phyloP scores from a whole-genome alignment of 1,284 basidiomycete genomes.

The Malassezia restricta region DNA sequence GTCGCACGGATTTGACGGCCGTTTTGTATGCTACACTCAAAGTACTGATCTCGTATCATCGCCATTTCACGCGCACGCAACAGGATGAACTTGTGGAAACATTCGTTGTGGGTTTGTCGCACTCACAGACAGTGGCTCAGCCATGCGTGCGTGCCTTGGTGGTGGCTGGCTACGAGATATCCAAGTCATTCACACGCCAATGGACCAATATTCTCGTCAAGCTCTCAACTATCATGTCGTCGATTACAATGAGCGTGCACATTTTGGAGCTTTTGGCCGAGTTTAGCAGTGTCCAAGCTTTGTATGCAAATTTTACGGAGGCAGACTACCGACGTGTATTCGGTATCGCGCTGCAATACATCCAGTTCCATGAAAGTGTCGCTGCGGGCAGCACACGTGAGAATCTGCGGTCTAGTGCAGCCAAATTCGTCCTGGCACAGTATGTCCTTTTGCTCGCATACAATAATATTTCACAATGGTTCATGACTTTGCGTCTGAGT shows the following conservation, averaged over 20 bases:
- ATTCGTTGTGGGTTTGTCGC: constrained; percentile 63
- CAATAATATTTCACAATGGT: constrained; percentile 89
- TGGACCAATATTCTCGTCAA: constrained; percentile 68
- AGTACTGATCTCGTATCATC: constrained; percentile 75
- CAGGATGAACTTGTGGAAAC: constrained; percentile 64
- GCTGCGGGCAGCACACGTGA: constrained; percentile 29
- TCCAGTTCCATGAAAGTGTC: constrained; percentile 56
- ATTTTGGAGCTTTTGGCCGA: constrained; percentile 85
- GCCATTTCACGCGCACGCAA: constrained; percentile 60
- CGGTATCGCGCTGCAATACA: constrained; percentile 84
- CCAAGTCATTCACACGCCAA: constrained; percentile 66
- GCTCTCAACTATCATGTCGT: constrained; percentile 86
- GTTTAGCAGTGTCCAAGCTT: constrained; percentile 63
- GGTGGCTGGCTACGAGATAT: constrained; percentile 77
- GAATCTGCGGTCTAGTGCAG: constrained; percentile 34
- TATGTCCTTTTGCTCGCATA: constrained; percentile 89
- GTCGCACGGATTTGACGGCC: constrained; percentile 65
- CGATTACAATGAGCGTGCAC: constrained; percentile 82
- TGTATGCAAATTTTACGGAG: constrained; percentile 87
- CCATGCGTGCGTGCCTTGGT: constrained; percentile 83
- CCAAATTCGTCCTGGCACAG: constrained; percentile 75
- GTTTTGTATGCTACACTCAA: constrained; percentile 77
- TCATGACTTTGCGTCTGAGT: constrained; percentile 72
- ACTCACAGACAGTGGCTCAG: constrained; percentile 69
- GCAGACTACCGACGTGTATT: constrained; percentile 87